Evolutionary conservation across 108 stramenopile genomes (phyloP).

Genomic region (Stephanodiscus triporus): DNA sequence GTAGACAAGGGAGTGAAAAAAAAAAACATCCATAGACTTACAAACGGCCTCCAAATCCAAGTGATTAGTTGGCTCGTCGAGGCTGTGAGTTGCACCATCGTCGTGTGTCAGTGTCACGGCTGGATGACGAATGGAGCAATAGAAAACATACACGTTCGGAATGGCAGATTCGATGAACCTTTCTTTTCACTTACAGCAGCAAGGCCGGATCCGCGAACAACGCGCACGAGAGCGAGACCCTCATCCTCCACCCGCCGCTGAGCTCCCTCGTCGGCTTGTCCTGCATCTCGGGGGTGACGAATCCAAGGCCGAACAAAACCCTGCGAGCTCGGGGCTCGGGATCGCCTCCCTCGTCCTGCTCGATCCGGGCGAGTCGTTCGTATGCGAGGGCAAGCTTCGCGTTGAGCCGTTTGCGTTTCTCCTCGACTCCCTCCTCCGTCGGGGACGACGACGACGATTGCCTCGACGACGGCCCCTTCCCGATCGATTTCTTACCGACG

Average conservation of each 20-base stretch:
- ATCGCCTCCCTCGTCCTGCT: constrained; percentile 66
- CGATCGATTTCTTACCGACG: constrained; percentile 15
- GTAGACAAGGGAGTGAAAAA: background rate
- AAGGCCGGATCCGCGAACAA: constrained; percentile 88
- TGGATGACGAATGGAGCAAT: background rate
- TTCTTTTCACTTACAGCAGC: constrained; percentile 53
- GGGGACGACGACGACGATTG: background rate
- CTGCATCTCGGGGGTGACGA: constrained; percentile 81
- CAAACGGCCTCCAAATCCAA: constrained; percentile 33
- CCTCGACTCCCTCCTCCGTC: constrained; percentile 39
- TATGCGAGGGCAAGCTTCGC: constrained; percentile 56
- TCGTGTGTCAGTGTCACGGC: background rate
- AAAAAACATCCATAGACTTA: background rate
- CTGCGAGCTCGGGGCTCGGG: constrained; percentile 71
- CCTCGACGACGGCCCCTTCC: background rate
- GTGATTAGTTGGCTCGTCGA: constrained; percentile 78
- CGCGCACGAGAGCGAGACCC: constrained; percentile 90
- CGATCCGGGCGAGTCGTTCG: constrained; percentile 62
- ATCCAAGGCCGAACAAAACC: constrained; percentile 83
- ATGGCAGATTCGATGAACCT: constrained; percentile 34
- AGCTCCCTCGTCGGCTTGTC: constrained; percentile 76
- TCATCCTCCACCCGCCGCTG: constrained; percentile 96
- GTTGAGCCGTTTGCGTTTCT: constrained; percentile 41
- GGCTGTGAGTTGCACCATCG: background rate
- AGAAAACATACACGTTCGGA: constrained; percentile 1